These are phyloP conservation scores for Trichoderma oligosporum DNA, from an alignment of 2,329 filamentous ascomycete genomes.

Conservation along the genomic window DNA sequence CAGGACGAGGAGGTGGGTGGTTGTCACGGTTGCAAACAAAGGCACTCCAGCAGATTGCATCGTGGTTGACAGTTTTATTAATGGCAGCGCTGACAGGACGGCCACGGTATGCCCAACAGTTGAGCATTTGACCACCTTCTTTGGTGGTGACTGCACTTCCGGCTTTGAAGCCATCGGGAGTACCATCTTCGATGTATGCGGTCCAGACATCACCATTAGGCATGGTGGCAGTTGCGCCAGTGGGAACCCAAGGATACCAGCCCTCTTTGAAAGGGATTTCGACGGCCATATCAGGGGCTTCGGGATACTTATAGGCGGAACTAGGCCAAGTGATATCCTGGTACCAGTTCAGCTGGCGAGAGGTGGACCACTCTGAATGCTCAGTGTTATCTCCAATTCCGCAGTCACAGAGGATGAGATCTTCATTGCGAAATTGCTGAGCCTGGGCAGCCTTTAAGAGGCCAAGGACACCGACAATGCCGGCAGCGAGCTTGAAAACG, in stretches of 20 bases:
- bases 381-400: conserved; percentile 41
- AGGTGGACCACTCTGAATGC: conserved; percentile 41
- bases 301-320: conserved; percentile 34
- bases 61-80: conserved; percentile 37
- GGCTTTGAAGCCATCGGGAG: conserved; percentile 39
- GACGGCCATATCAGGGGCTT: conserved; percentile 37
- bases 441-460: conserved; percentile 24
- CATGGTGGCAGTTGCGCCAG: conserved; percentile 37
- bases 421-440: conserved; percentile 32
- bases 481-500: conserved; percentile 24
- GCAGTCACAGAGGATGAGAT: conserved; percentile 41
- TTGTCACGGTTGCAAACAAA: conserved; percentile 41
- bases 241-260: conserved; percentile 38
- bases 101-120: conserved; percentile 42
- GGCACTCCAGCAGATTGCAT: conserved; percentile 39
- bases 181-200: conserved; percentile 40
- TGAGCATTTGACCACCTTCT: conserved; percentile 38
- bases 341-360: conserved; percentile 45
- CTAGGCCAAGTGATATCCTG: conserved; percentile 37
- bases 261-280: conserved; percentile 39
- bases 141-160: conserved; percentile 40
- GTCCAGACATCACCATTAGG: conserved; percentile 41
- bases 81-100: conserved; percentile 37
- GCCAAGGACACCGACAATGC: conserved; percentile 25
- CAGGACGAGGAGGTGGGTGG: conserved; percentile 33